Evolutionary conservation across 805 yeast species (phyloP), one percentile per base, ranked within the genome.

Genomic region (Ogataea parapolymorpha): DNA sequence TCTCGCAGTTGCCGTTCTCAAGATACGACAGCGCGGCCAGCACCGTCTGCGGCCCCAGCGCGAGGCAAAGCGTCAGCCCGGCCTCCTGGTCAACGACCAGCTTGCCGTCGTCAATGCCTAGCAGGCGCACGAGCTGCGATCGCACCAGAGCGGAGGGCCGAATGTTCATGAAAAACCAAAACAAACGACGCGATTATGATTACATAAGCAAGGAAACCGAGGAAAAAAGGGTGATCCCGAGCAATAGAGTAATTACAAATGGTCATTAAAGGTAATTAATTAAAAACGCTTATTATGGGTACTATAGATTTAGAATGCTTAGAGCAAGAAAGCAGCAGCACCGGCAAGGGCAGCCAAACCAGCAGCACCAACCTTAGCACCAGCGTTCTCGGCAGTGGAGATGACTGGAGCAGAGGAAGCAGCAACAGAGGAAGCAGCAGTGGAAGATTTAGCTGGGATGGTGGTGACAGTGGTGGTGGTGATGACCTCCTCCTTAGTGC

Each of bases 401-500:
- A 53, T 46, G 23, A 49, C 42, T 28, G 41, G 42, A n/a, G 53
- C 13, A 32, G 58, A 27, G 24, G 51, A 28, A 11, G 56, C 37
- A 29, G 42, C 35, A n/a, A 53, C 27, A 24, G 48, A 26, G 24
- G 49, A 32, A 22, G 52, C 8, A 23, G 9, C 31, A 27, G 30
- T 17, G 20, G 58, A 29, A 33, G 57, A 26, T n/a, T n/a, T n/a
- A 20, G 26, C 43, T 28, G 52, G 42, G 45, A 52, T 39, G 41
- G 54, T 39, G 16, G 48, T 46, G 26, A 48, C 49, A 33, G 55
- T 48, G 47, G 59, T 48, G 43, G 56, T 41, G 35, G 63, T 54
- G 46, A 46, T 35, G 37, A 55, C 54, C 33, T 37, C 35, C 15
- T 18, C 18, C 59, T 79, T 58, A 61, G 91, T 84, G 74, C 95